Evolutionary conservation across 805 yeast species (phyloP).

Genomic region (Candida sphagnicola): DNA sequence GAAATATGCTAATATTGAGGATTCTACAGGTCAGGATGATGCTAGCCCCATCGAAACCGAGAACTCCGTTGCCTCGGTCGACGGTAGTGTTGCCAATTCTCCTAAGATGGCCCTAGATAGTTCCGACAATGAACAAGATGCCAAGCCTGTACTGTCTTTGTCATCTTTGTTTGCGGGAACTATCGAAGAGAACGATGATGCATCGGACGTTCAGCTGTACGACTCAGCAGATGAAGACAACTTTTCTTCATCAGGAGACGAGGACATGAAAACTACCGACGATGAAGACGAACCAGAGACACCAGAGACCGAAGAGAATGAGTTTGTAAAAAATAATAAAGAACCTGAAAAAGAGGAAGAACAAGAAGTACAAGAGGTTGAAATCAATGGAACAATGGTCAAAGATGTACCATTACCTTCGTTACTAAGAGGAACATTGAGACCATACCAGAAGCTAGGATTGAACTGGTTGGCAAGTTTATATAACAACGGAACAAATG

Average conservation of each 20-base stretch:
- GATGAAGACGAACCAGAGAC: constrained; percentile 30
- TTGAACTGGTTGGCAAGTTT: constrained; percentile 94
- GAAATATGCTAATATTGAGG: constrained; percentile 49
- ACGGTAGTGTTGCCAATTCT: constrained; percentile 6
- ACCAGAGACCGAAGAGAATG: constrained; percentile 19
- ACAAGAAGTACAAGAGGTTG: constrained; percentile 17
- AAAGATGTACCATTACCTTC: constrained; percentile 75
- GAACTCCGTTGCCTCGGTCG: no score
- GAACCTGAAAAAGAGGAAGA: constrained; percentile 7
- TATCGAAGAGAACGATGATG: constrained; percentile 4
- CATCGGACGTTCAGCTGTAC: constrained; percentile 5
- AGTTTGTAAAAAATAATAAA: background rate
- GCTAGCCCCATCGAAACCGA: background rate
- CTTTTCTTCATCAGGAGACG: constrained; percentile 12
- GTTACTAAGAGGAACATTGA: constrained; percentile 71
- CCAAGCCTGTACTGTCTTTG: background rate
- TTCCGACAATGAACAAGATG: constrained; percentile 10
- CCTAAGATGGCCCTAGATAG: constrained; percentile 12
- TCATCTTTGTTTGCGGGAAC: constrained; percentile 1
- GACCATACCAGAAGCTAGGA: constrained; percentile 95
- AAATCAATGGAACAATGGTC: constrained; percentile 40
- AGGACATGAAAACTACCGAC: constrained; percentile 11
- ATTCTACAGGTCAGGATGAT: constrained; percentile 4
- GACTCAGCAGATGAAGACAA: constrained; percentile 16
- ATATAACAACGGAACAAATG: constrained; percentile 89